Base-by-base conservation (phyloP, 345 rosid genomes). In the Eucalyptus cloeziana region DNA sequence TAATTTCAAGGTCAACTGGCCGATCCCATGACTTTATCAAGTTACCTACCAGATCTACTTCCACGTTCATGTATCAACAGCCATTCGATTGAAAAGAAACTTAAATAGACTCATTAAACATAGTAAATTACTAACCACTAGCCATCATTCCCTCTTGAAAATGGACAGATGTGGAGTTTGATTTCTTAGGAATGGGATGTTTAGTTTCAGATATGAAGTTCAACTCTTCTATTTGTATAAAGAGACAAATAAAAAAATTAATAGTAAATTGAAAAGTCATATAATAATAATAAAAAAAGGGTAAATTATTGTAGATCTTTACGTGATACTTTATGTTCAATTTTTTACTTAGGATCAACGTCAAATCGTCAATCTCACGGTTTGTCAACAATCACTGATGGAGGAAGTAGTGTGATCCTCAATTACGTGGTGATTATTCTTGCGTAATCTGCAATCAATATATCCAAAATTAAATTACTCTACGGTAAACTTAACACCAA, bases 121-220 rank as follows among this genome's bases (percentile, higher is more conserved):
- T 2, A 10, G 60, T 56, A 56, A 56, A 56, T 56, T 56, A 24
- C 30, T 56, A 56, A 24, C 13, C 3, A 56, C 6, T 56, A 24
- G 27, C 60, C 10, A 8, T 22, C 27, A 0, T 54, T 51, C 56
- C 8, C 9, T 17, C 5, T 51, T 7, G 56, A 0, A 56, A 56
- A 56, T 6, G 10, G 1, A 5, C 5, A 24, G 2, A 5, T 56
- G 3, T 27, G 5, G 27, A 56, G 60, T 56, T 22, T 56, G 60
- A 56, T 56, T 54, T 56, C 6, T 0, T 0, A 22, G 12, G 30
- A 3, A 22, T 22, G 0, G 0, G 1, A 56, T 24, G 30, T 56
- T 56, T 24, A 56, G 13, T 56, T 56, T 56, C 0, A 10, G 5
- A 0, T 56, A 56, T 56, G 1, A 1, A 0, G 0, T 24, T 56